phyloP scores from a whole-genome alignment of 2,329 filamentous ascomycete genomes.

The Colletotrichum sp. region DNA sequence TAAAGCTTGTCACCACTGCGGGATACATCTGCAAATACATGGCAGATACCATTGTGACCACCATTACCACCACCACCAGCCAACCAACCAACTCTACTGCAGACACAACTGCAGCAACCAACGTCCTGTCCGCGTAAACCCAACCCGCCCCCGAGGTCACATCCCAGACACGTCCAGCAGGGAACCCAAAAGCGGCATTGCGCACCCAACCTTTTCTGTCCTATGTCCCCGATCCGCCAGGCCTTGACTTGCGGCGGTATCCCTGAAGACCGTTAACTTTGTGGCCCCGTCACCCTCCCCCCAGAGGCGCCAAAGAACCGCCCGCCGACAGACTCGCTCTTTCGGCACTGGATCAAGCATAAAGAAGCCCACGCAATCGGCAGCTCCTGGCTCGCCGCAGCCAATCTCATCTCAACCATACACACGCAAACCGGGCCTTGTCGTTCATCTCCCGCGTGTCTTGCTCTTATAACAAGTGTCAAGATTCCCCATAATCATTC shows the following conservation, averaged over 20 bases:
- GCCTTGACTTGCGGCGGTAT: constrained; percentile 14
- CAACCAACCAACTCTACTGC: not conserved
- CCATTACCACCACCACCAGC: not conserved
- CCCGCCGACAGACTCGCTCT: not conserved
- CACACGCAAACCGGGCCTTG: not conserved
- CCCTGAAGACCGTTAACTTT: constrained; percentile 5
- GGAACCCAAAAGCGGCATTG: not conserved
- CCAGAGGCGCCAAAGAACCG: not conserved
- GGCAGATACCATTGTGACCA: not conserved
- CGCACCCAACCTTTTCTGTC: constrained; percentile 3
- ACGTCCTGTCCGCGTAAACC: constrained; percentile 1
- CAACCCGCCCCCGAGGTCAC: not conserved
- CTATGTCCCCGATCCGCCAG: not conserved
- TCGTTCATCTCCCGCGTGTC: constrained; percentile 7
- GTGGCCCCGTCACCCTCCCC: not conserved
- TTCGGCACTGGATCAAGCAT: constrained; percentile 17
- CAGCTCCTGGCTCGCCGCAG: not conserved
- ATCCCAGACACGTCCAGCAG: constrained; percentile 2
- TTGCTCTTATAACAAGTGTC: constrained; percentile 7
- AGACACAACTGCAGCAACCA: not conserved
- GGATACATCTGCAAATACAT: not conserved
- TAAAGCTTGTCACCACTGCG: constrained; percentile 9
- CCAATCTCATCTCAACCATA: constrained; percentile 11
- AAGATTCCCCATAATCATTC: not conserved
- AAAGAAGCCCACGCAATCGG: constrained; percentile 9